Evolutionary conservation across 78 protist species (phyloP).

Genomic region (Goniomonas avonlea): DNA sequence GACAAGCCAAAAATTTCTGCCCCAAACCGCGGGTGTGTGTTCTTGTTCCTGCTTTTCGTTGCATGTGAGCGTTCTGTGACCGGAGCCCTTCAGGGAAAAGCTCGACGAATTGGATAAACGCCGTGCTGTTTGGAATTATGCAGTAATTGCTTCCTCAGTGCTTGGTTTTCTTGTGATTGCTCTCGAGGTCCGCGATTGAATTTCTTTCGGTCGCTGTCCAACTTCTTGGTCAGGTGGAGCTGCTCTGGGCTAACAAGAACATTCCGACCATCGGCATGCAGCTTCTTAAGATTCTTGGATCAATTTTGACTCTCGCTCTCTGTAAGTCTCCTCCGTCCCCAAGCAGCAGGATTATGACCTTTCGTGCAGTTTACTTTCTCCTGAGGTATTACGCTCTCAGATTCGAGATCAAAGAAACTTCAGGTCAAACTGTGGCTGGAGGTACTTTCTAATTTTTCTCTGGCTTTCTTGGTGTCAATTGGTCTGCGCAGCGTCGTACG

Average conservation of each 20-base stretch:
- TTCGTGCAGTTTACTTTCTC: not conserved
- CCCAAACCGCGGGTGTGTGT: too few species aligned
- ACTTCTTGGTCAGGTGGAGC: too few species aligned
- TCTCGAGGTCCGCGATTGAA: too few species aligned
- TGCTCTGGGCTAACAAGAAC: not conserved
- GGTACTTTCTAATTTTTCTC: not conserved
- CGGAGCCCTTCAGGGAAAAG: too few species aligned
- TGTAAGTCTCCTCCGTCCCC: not conserved
- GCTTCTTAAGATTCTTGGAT: not conserved
- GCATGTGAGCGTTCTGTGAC: too few species aligned
- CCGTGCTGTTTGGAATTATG: too few species aligned
- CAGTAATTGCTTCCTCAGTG: too few species aligned
- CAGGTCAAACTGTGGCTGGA: not conserved
- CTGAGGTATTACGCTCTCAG: slow-evolving; percentile 3
- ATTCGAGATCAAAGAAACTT: not conserved
- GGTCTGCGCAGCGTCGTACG: not conserved
- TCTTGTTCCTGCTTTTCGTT: too few species aligned
- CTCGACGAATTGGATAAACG: too few species aligned
- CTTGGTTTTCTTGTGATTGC: too few species aligned
- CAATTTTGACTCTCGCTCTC: not conserved
- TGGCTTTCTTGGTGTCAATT: not conserved
- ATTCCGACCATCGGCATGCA: slow-evolving; percentile 2
- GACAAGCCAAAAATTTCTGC: too few species aligned
- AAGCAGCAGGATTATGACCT: not conserved
- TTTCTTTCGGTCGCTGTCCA: too few species aligned